These are phyloP conservation scores for Trametes punicea DNA, from an alignment of 768 basidiomycete genomes.

Conservation along the genomic window DNA sequence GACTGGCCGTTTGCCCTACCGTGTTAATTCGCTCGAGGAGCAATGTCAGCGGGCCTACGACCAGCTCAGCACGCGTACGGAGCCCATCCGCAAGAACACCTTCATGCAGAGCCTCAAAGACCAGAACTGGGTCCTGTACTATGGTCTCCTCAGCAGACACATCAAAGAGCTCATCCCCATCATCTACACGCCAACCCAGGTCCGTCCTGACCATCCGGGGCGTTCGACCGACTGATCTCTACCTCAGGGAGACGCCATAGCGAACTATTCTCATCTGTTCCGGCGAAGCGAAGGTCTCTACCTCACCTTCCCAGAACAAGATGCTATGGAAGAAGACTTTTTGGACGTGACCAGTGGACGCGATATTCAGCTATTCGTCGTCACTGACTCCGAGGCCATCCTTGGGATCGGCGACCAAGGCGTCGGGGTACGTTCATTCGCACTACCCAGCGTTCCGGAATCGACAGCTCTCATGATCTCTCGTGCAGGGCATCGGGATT, in stretches of 20 bases:
- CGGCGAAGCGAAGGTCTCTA: conserved; percentile 76
- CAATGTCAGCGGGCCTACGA: conserved; percentile 74
- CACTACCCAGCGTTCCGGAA: too few species aligned
- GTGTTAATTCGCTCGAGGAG: conserved; percentile 58
- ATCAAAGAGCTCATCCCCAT: conserved; percentile 55
- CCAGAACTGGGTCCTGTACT: conserved; percentile 84
- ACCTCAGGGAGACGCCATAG: conserved; percentile 70
- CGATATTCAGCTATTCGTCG: conserved; percentile 75
- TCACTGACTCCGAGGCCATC: conserved; percentile 83
- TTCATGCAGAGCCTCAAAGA: conserved; percentile 75
- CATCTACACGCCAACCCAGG: conserved; percentile 83
- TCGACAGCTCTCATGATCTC: neutral
- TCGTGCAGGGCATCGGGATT: conserved; percentile 47
- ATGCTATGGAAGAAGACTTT: conserved; percentile 75
- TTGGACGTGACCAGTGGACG: conserved; percentile 59
- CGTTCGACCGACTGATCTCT: neutral
- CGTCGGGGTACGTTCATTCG: conserved; percentile 49
- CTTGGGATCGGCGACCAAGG: conserved; percentile 76
- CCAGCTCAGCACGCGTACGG: conserved; percentile 44
- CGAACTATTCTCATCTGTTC: conserved; percentile 82
- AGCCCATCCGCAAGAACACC: conserved; percentile 60
- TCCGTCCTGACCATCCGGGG: conserved; percentile 26
- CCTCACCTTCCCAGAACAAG: conserved; percentile 55
- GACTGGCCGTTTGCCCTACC: conserved; percentile 32
- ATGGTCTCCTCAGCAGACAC: conserved; percentile 47